phyloP scores from a whole-genome alignment of 2,329 filamentous ascomycete genomes.

The Aplosporella prunicola region DNA sequence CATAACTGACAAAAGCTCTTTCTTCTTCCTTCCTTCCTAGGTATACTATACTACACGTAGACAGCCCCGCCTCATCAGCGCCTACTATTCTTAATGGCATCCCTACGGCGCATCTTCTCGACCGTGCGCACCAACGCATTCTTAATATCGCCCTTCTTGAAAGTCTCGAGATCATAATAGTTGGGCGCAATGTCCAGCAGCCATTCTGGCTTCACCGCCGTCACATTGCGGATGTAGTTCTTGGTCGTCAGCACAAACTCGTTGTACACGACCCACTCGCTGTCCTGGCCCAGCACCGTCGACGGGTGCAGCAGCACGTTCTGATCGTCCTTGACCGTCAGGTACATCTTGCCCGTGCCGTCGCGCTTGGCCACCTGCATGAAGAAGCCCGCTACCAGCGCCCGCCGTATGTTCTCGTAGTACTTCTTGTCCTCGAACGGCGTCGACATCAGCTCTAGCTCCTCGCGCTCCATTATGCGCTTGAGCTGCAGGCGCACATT shows the following conservation, averaged over 20 bases:
- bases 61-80: no score
- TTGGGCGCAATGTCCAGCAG: conserved; percentile 84
- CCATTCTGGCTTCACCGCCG: conserved; percentile 88
- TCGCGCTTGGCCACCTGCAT: conserved; percentile 92
- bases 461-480: conserved; percentile 92
- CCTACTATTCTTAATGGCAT: conserved; percentile 4
- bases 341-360: conserved; percentile 77
- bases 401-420: conserved; percentile 92
- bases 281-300: conserved; percentile 78
- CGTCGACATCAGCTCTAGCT: conserved; percentile 77
- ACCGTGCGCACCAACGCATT: conserved; percentile 47
- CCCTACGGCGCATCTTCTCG: conserved; percentile 39
- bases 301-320: conserved; percentile 87
- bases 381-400: conserved; percentile 91
- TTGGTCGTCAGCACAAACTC: conserved; percentile 97
- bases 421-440: conserved; percentile 93
- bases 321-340: conserved; percentile 94
- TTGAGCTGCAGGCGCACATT: conserved; percentile 86
- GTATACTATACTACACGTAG: no score
- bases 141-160: conserved; percentile 79
- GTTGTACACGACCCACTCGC: conserved; percentile 96
- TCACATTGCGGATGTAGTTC: conserved; percentile 95
- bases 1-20: no score
- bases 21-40: no score
- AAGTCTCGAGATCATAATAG: conserved; percentile 80